Evolutionary conservation across 2,329 filamentous ascomycete species (phyloP), one percentile per base, ranked within the genome.

Genomic region (Colletotrichum zoysiae): DNA sequence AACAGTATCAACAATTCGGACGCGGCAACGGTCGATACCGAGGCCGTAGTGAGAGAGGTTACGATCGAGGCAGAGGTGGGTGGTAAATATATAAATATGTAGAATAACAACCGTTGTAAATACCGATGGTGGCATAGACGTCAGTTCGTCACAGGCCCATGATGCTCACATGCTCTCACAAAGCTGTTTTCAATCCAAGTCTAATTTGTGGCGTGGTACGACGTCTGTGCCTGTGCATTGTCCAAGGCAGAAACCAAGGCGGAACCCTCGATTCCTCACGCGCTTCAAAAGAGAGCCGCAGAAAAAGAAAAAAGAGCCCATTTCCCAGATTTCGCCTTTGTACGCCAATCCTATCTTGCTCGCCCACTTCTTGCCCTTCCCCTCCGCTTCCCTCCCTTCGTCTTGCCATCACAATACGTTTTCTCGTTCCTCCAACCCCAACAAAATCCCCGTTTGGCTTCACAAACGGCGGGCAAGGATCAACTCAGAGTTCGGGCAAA

Each of bases 141-240:
- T 20, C 42, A 7, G 12, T 60, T 48, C 42, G 20, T 46, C 20
- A 33, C 26, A 48, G 58, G 26, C 11, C 16, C 9, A 30, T 42
- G 16, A 35, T 18, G 59, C 46, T 38, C 46, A 42, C 33, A 46
- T 50, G 56, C 46, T 50, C 48, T 53, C 48, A 11, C 18, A 9
- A 60, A 44, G 57, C 40, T 35, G 50, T 55, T 64, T 50, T 65
- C 38, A 68, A 67, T 67, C 51, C 69, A 72, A 71, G 55, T 72
- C 59, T 72, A 56, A 70, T 64, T 42, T 60, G 56, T 55, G 58
- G 58, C 62, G 62, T 53, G 16, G 64, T 44, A 58, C 71, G 61
- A 61, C 65, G 65, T 57, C 73, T 67, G 67, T 74, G 64, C 68
- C 74, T 62, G 71, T 74, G 67, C 73, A 74, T 67, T 57, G 61